These are phyloP conservation scores for Cinnamomum micranthum DNA, from an alignment of 164 flowering plant species.

Conservation along the genomic window DNA sequence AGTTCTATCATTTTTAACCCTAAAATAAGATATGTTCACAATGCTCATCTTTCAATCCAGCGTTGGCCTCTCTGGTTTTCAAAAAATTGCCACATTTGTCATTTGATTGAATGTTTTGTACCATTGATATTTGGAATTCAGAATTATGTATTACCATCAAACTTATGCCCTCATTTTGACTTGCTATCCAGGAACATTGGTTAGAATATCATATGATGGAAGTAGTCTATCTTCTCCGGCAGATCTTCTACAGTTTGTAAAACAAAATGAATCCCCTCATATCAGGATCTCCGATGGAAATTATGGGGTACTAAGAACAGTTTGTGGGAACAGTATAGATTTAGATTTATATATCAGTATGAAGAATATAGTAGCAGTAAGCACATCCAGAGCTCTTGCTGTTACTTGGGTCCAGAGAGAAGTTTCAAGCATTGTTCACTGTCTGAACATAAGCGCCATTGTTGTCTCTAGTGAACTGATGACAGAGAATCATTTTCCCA, in stretches of 20 bases:
- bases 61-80: not conserved
- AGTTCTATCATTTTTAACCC: too few species aligned
- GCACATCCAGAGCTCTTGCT: slow-evolving; percentile 5
- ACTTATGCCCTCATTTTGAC: not conserved
- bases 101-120: not conserved
- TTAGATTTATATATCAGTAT: slow-evolving; percentile 2
- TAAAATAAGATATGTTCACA: not conserved
- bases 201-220: slow-evolving; percentile 3
- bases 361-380: slow-evolving; percentile 1
- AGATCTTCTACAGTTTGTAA: not conserved
- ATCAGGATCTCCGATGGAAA: slow-evolving; percentile 3
- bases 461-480: not conserved
- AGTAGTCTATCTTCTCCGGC: not conserved
- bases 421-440: slow-evolving; percentile 3
- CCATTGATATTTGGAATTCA: not conserved
- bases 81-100: not conserved
- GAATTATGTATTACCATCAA: not conserved
- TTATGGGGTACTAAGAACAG: not conserved
- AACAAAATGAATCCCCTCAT: slow-evolving; percentile 1
- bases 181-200: not conserved
- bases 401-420: slow-evolving; percentile 5
- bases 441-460: not conserved
- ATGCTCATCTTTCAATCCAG: not conserved
- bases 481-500: slow-evolving; percentile 4
- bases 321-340: not conserved